Base-by-base conservation (phyloP, 2,329 filamentous ascomycete genomes). In the Pseudocercospora eumusae region DNA sequence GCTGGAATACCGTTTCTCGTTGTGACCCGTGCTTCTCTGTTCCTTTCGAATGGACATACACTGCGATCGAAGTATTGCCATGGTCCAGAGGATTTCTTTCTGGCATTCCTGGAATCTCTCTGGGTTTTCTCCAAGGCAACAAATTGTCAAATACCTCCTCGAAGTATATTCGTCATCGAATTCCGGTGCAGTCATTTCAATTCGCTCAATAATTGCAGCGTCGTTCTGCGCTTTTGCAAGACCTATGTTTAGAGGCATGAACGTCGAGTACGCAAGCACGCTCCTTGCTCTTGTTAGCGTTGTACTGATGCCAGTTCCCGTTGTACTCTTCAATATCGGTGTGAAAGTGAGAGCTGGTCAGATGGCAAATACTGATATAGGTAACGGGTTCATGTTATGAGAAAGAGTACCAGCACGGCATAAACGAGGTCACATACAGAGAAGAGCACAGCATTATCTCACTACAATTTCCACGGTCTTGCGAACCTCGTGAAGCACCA, bases 61-160 rank as follows among this genome's bases (percentile, higher is more conserved):
- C 33, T 18, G 10, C 13, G 40, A 10, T 4, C 42, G 4, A 57
- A 56, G 45, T 45, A 55, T 6, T 78, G 7, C 31, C 21, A 59
- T 10, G 25, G 47, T 25, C 65, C 65, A 60, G 80, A 82, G 65
- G 75, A 77, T 52, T 74, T 78, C 15, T 71, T 81, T 4, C 27
- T 60, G 20, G 6, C 52, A 18, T 36, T 56, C 8, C 21, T 56
- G 53, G 53, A 52, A 27, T 52, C 23, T 21, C n/a, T n/a, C 53
- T 56, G 5, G 13, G 44, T 33, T n/a, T 21, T 13, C 31, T 56
- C 20, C 53, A 56, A 42, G 53, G 53, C 4, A 56, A 31, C 21
- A 28, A n/a, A n/a, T n/a, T n/a, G n/a, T n/a, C n/a, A n/a, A 27
- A 11, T 57, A 47, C 27, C 40, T 57, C 20, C 40, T 47, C 21